Conservation (phyloP, 1,284 basidiomycete species). For the Leccinum angustisporum region DNA sequence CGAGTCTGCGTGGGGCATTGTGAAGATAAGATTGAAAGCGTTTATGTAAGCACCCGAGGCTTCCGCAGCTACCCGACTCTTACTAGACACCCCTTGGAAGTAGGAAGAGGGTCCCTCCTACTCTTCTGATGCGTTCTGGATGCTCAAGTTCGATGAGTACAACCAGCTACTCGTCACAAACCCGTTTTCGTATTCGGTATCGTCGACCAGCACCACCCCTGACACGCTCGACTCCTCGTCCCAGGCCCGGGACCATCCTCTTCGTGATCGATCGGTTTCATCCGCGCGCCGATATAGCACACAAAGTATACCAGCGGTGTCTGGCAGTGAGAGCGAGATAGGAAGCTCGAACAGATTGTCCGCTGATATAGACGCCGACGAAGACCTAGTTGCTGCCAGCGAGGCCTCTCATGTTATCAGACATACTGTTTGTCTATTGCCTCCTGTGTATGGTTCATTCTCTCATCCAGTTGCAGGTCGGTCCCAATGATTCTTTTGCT, state of each 20-base stretch:
- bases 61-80: neutral
- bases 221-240: neutral
- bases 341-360: slow-evolving; percentile 1
- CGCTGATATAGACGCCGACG: neutral
- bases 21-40: neutral
- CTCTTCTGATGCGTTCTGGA: slow-evolving; percentile 23
- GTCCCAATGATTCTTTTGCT: slow-evolving; percentile 73
- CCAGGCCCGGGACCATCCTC: slow-evolving; percentile 18
- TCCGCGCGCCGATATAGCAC: neutral
- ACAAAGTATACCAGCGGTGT: neutral
- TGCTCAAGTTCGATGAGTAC: slow-evolving; percentile 26
- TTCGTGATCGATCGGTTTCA: slow-evolving; percentile 19
- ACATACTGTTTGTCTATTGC: slow-evolving; percentile 23
- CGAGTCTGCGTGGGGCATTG: slow-evolving; percentile 85
- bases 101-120: neutral
- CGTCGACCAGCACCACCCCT: neutral
- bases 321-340: slow-evolving; percentile 3
- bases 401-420: slow-evolving; percentile 2
- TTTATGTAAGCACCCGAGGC: slow-evolving; percentile 19
- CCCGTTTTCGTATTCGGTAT: slow-evolving; percentile 11
- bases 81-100: neutral
- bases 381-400: neutral
- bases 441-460: neutral
- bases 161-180: slow-evolving; percentile 20
- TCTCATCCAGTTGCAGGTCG: slow-evolving; percentile 47